Evolutionary conservation across 768 basidiomycete species (phyloP), one percentile per base, ranked within the genome.

Genomic region (Cantharellus cinnabarinus): DNA sequence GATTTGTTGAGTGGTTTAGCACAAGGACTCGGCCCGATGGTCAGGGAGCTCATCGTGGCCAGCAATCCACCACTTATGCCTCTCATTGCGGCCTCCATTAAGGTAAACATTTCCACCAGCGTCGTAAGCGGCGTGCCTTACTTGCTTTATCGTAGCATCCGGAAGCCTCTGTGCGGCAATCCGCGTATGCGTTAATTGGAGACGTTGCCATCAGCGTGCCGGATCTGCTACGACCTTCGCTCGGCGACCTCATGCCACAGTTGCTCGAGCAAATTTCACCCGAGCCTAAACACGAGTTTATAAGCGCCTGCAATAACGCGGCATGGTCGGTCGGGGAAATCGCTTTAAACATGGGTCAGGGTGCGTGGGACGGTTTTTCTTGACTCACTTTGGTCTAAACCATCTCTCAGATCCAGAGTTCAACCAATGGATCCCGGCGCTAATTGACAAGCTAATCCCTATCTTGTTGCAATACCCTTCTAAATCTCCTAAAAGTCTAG

Each of bases 271-370:
- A 98, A 66, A 84, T 99, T 57, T 86, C 91, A 62, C 85, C 87
- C 3, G 88, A 94, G 66, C 95, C 94, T 1, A 87, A 89, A 65
- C 76, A 85, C 40, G 93, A 97, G 69, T 90, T 91, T 66, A 81
- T 98, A 62, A 93, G 89, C 64, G 95, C 94, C 3, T 93, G 89
- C 69, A 99, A 99, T 71, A 99, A 99, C 67, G 95, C 95, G 5
- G 94, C 94, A 1, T 99, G 95, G 95, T 91, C 90, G n/a, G 91
- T 95, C 38, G 95, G 95, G 50, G 95, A 99, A 70, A 89, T 99
- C 40, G 89, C 95, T 4, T 72, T 99, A 62, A 87, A 90, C 53
- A 91, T 88, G 67, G 87, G 89, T 57, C 75, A 80, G 63, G 83
- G 87, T 85, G 67, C 59, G 77, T 68, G 10, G 58, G 5, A 50